Conservation (phyloP, 805 yeast genomes). For the Brettanomyces naardenensis region DNA sequence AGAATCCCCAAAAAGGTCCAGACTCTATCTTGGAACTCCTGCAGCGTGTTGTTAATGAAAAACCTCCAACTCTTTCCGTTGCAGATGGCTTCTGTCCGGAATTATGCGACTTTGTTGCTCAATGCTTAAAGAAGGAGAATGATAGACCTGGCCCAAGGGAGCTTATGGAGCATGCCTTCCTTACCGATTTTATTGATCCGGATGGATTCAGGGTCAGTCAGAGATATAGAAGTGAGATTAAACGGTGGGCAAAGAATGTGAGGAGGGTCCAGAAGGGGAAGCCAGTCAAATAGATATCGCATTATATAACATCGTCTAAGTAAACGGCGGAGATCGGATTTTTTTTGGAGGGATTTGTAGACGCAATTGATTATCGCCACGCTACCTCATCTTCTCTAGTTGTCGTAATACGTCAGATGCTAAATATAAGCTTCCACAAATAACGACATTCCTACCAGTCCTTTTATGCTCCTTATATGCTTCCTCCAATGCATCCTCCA, state of each 20-base stretch:
- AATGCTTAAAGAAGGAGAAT: constrained; percentile 69
- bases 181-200: constrained; percentile 19
- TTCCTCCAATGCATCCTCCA: constrained; percentile 20
- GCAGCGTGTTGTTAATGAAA: constrained; percentile 90
- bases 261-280: constrained; percentile 30
- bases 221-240: constrained; percentile 21
- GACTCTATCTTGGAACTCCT: constrained; percentile 84
- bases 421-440: constrained; percentile 68
- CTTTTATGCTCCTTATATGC: constrained; percentile 13
- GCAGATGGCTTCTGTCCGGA: constrained; percentile 37
- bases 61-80: constrained; percentile 61
- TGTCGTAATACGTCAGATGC: constrained; percentile 46
- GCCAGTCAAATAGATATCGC: constrained; percentile 10
- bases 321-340: not conserved
- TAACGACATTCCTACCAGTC: constrained; percentile 28
- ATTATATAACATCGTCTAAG: not conserved
- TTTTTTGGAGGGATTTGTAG: no score
- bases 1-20: constrained; percentile 43
- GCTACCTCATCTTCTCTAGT: no score
- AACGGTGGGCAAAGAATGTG: constrained; percentile 30
- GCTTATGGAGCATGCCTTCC: constrained; percentile 36
- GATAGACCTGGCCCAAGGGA: constrained; percentile 70
- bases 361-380: no score
- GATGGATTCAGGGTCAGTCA: constrained; percentile 25
- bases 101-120: constrained; percentile 61